Evolutionary conservation across 169 alveolate genomes (phyloP), one percentile per base, ranked within the genome.

Genomic region (Theileria orientalis): DNA sequence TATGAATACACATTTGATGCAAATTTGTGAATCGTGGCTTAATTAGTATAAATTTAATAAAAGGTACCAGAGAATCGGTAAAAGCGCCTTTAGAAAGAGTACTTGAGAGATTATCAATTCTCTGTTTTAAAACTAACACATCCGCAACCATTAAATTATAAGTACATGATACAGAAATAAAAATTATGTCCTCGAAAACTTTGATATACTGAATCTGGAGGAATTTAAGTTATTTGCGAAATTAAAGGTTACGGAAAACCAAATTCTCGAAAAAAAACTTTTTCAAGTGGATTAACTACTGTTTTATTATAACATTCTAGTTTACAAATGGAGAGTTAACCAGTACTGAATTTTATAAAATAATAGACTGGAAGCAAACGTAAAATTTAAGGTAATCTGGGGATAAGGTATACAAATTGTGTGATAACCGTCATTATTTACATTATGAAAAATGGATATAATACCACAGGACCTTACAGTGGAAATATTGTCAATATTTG

Each of bases 401-500:
- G 19, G 6, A 23, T 56, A 14, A n/a, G 54, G 14, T 2, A 2
- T 19, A 46, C 29, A 46, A 46, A 2, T 46, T 5, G 60, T 49
- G 9, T n/a, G n/a, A n/a, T n/a, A n/a, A n/a, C 9, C 29, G 3
- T n/a, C 3, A 23, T 7, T 49, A 9, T 19, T 49, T 7, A 49
- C 6, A 9, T 19, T 49, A 49, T 49, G 3, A 49, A 49, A 29
- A 5, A 68, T 68, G 76, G 76, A 68, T 29, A 19, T 44, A 25
- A 3, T 51, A 13, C 33, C 11, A 0, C 1, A 0, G 3, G 56
- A 46, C 21, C 19, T 68, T 25, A 19, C 37, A 3, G 29, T 21
- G 25, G 76, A 68, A 8, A n/a, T 51, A 23, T 51, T 68, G 9
- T 40, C 73, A 8, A 51, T 54, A 29, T 19, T 68, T 35, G 76